phyloP scores from a whole-genome alignment of 306 rosid genomes.

The Pyrus bretschneideri region DNA sequence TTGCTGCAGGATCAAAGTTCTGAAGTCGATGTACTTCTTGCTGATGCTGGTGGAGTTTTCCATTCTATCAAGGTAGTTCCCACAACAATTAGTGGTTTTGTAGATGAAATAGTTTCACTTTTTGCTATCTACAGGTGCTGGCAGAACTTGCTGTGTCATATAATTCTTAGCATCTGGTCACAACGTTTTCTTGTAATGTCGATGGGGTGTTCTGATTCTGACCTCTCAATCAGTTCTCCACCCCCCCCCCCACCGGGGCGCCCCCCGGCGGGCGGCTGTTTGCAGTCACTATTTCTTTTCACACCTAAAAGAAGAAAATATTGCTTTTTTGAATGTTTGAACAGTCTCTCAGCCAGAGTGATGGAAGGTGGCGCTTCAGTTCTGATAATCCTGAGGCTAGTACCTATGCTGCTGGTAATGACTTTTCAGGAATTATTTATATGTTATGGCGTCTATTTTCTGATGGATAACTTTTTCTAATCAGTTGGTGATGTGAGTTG shows the following conservation, averaged over 20 bases:
- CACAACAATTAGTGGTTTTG: slow-evolving; percentile 5
- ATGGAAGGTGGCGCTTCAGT: slow-evolving; percentile 98
- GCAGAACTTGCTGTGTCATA: neutral
- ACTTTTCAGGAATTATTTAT: slow-evolving; percentile 7
- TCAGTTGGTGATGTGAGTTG: neutral
- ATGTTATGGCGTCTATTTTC: neutral
- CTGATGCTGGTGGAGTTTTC: slow-evolving; percentile 67
- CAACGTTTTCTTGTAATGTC: neutral
- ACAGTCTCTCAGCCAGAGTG: slow-evolving; percentile 98
- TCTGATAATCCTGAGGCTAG: slow-evolving; percentile 86
- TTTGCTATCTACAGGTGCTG: slow-evolving; percentile 14
- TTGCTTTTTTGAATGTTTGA: slow-evolving; percentile 8
- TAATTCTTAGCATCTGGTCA: neutral
- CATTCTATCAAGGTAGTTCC: slow-evolving; percentile 73
- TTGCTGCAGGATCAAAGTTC: slow-evolving; percentile 59
- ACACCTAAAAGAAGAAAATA: neutral
- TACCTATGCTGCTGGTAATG: slow-evolving; percentile 94
- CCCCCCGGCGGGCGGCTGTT: neutral
- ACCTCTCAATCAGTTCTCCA: neutral
- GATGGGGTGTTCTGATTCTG: neutral
- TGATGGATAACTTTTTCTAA: neutral
- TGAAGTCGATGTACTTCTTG: slow-evolving; percentile 55
- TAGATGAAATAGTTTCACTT: slow-evolving; percentile 11
- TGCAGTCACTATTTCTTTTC: neutral
- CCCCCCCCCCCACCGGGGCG: no score